A percentile compares a stretch with the other conserved stretches of the same genome.
Conservation (phyloP, 2,329 filamentous ascomycete genomes). For the Trematosphaeria pertusa region DNA sequence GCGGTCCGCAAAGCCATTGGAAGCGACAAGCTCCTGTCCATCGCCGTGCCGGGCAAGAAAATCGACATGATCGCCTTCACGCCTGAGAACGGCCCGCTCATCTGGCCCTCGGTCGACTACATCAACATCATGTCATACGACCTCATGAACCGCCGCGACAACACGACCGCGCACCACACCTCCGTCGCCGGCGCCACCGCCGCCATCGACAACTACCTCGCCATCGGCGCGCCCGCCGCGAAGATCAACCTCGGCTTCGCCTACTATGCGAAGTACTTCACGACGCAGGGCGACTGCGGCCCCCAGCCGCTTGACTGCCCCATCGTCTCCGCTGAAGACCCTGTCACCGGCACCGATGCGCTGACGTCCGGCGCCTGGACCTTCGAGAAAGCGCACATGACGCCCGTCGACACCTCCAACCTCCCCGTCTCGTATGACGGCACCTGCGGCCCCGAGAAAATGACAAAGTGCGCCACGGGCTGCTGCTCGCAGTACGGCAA, state of each 20-base stretch:
- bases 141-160: constrained; percentile 73
- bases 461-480: constrained; percentile 31
- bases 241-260: constrained; percentile 72
- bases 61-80: constrained; percentile 75
- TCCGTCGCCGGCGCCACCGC: constrained; percentile 64
- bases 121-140: constrained; percentile 78
- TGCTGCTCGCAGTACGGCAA: constrained; percentile 45
- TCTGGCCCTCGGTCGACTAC: constrained; percentile 68
- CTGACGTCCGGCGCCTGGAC: constrained; percentile 66
- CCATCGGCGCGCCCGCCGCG: constrained; percentile 60
- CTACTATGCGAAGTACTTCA: constrained; percentile 74
- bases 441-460: constrained; percentile 39
- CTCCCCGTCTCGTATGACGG: constrained; percentile 32
- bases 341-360: constrained; percentile 65
- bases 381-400: constrained; percentile 39
- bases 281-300: constrained; percentile 56
- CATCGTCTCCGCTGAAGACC: constrained; percentile 65
- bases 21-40: constrained; percentile 66
- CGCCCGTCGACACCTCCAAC: constrained; percentile 19
- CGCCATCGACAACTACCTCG: constrained; percentile 65
- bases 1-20: constrained; percentile 67
- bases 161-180: constrained; percentile 68
- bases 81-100: constrained; percentile 61
- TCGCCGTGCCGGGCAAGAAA: constrained; percentile 69
- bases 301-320: constrained; percentile 63